A percentile compares a stretch with the other conserved stretches of the same genome.
Conservation (phyloP, 1,284 basidiomycete species). For the Cystobasidium pallidum region DNA sequence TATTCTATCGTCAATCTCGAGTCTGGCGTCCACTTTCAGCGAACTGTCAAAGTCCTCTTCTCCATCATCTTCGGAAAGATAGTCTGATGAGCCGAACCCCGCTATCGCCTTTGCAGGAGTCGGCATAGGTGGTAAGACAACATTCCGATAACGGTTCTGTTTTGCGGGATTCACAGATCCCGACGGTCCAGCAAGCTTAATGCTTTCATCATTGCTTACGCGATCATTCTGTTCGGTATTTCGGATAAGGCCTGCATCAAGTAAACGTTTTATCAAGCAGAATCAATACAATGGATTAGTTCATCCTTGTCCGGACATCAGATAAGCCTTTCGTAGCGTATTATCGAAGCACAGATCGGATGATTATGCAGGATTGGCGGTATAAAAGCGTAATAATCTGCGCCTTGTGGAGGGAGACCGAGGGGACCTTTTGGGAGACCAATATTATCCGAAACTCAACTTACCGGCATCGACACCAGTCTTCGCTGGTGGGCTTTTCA, state of each 20-base stretch:
- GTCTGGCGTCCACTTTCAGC: background rate
- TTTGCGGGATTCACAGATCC: background rate
- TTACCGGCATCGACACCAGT: background rate
- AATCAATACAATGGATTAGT: background rate
- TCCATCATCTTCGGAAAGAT: background rate
- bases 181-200: background rate
- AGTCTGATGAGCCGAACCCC: background rate
- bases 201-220: background rate
- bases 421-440: too few species aligned
- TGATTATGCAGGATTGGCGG: background rate
- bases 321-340: background rate
- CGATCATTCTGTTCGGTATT: background rate
- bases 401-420: background rate
- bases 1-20: background rate
- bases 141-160: background rate
- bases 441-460: background rate
- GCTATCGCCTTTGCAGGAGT: background rate
- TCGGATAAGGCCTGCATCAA: background rate
- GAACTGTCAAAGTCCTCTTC: background rate
- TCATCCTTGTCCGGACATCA: background rate
- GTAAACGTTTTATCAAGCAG: background rate
- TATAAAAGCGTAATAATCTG: background rate
- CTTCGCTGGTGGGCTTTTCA: background rate
- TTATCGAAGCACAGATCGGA: background rate
- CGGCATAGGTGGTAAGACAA: background rate